Base-by-base conservation (phyloP, 169 alveolate genomes). In the Eimeria falciformis region DNA sequence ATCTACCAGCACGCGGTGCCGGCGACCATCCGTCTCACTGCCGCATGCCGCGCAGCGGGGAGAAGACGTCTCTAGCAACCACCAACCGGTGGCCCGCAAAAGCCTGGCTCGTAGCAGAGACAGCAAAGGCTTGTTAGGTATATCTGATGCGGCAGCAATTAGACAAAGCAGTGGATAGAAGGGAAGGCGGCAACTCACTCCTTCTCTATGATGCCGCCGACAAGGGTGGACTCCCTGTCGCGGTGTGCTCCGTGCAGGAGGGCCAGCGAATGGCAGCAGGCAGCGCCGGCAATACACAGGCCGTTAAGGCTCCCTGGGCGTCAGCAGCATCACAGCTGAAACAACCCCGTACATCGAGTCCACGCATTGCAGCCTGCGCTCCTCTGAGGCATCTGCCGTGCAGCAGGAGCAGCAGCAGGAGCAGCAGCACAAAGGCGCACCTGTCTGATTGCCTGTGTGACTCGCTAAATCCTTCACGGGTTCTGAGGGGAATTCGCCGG, bases 41-140 rank as follows among this genome's bases (percentile, higher is more conserved):
- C 62, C 62, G 62, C 62, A 50, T 7, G 62, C 62, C 14, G 62
- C 62, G 62, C 62, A 50, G 62, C 62, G 62, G 62, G 62, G 62
- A 14, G n/a, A n/a, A n/a, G 62, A 50, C 14, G 62, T 11, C n/a
- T 50, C 62, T 14, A 50, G 7, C 62, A 50, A 14, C 62, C 62
- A 14, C 62, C 62, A 50, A 14, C 62, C 62, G 14, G n/a, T 50
- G n/a, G 62, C 62, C 62, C 62, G 62, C 62, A 50, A 14, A 7
- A 50, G 62, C 14, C 62, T 50, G 62, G n/a, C 7, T 50, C 62
- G 14, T 14, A 50, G n/a, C 62, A 50, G 62, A 14, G n/a, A 50
- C 62, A 50, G n/a, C 62, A 50, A 14, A 7, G 62, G 14, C 7
- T 11, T 50, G 62, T 50, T 50, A 14, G n/a, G 62, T 14, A 14